These are phyloP conservation scores for Tuber umbilicatum DNA, from an alignment of 495 filamentous ascomycete genomes.

Conservation along the genomic window DNA sequence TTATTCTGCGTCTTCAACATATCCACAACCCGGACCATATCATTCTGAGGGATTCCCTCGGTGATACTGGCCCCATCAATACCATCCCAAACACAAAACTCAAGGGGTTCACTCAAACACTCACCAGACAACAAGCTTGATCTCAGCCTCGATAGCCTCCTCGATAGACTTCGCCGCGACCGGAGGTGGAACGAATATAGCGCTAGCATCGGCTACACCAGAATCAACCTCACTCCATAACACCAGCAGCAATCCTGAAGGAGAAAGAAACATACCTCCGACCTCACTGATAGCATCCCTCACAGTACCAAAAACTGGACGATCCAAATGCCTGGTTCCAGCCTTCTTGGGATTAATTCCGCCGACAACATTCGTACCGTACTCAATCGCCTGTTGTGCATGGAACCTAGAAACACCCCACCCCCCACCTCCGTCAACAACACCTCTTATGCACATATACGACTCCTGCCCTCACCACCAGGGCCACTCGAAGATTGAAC, in stretches of 20 bases:
- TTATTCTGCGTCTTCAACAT: conserved; percentile 97
- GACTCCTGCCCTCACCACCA: not conserved
- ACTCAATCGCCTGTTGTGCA: conserved; percentile 94
- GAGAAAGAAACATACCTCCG: conserved; percentile 46
- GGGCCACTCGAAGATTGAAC: conserved; percentile 44
- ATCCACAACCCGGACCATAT: conserved; percentile 98
- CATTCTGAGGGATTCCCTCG: conserved; percentile 62
- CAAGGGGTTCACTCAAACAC: conserved; percentile 44
- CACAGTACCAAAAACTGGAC: conserved; percentile 88
- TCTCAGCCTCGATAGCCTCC: conserved; percentile 87
- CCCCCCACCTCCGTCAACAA: conserved; percentile 8
- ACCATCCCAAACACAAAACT: conserved; percentile 26
- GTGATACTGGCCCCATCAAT: conserved; percentile 56
- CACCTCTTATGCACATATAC: conserved; percentile 8
- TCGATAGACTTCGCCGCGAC: conserved; percentile 91
- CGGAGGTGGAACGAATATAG: conserved; percentile 95
- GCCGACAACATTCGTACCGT: conserved; percentile 95
- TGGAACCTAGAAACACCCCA: conserved; percentile 64
- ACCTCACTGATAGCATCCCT: conserved; percentile 83
- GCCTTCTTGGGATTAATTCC: conserved; percentile 97
- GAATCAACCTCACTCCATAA: conserved; percentile 2
- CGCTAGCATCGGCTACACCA: conserved; percentile 49
- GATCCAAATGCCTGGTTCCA: conserved; percentile 77
- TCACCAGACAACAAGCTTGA: conserved; percentile 77
- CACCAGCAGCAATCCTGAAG: not conserved